A percentile compares a stretch with the other conserved stretches of the same genome.
Evolutionary conservation across 306 rosid species (phyloP).

Genomic region (Medicago ruthenica): DNA sequence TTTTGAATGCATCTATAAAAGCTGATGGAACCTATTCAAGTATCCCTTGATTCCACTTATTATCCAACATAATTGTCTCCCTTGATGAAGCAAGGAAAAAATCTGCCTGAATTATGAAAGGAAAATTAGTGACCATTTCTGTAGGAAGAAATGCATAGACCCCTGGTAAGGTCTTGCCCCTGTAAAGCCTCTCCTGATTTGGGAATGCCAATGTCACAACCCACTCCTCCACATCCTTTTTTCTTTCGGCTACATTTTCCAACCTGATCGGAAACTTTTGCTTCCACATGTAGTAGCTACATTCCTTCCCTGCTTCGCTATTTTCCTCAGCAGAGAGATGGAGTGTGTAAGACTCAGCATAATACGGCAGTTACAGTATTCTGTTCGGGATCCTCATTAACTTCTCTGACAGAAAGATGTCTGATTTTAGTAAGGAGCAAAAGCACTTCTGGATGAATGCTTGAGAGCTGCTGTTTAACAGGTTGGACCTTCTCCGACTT

Average conservation of each 20-base stretch:
- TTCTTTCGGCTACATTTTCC: neutral
- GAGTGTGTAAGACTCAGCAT: neutral
- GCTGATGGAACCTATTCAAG: neutral
- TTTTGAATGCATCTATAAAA: neutral
- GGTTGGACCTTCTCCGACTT: neutral
- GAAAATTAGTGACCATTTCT: neutral
- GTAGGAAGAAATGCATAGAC: neutral
- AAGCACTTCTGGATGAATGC: neutral
- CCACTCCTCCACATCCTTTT: neutral
- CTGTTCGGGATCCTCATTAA: neutral
- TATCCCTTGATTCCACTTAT: neutral
- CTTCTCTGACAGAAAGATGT: neutral
- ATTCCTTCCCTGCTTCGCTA: neutral
- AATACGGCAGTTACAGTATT: neutral
- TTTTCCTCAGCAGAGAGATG: neutral
- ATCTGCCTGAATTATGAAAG: neutral
- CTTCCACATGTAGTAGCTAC: neutral
- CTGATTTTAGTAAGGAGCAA: neutral
- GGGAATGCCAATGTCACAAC: neutral
- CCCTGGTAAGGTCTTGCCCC: neutral
- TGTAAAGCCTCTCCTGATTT: neutral
- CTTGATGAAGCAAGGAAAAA: neutral
- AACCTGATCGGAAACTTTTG: neutral
- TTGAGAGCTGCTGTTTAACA: neutral
- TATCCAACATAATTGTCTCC: neutral